Conservation (phyloP, 345 rosid species). For the Arabis alpina region DNA sequence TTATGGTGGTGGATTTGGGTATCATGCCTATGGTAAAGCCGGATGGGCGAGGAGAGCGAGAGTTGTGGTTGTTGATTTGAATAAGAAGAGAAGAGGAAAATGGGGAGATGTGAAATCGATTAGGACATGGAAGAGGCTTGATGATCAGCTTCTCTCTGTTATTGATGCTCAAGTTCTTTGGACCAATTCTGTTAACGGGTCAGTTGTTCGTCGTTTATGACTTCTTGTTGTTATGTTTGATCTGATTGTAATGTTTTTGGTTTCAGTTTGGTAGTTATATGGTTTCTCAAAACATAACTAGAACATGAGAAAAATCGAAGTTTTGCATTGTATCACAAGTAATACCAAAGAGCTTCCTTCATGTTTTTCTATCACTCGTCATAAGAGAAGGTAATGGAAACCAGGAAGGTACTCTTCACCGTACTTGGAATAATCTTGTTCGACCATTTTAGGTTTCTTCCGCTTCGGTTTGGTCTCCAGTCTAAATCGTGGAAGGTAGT, state of each 20-base stretch:
- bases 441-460: no score
- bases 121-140: constrained; percentile 94
- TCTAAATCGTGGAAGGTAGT: no score
- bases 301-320: no score
- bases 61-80: constrained; percentile 72
- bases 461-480: no score
- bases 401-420: no score
- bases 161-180: constrained; percentile 71
- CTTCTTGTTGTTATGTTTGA: constrained; percentile 14
- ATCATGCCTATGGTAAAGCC: constrained; percentile 96
- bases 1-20: constrained; percentile 94
- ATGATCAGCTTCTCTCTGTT: constrained; percentile 66
- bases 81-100: constrained; percentile 50
- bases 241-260: not conserved
- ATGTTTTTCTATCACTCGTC: no score
- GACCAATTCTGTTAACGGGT: constrained; percentile 51
- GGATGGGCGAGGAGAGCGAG: constrained; percentile 93
- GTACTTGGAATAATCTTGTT: no score
- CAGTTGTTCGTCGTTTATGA: constrained; percentile 16
- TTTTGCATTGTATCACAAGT: no score
- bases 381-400: no score
- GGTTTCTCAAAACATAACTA: no score
- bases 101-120: constrained; percentile 86
- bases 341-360: no score
- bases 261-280: not conserved